A percentile compares a stretch with the other conserved stretches of the same genome.
phyloP scores from a whole-genome alignment of 805 yeast genomes.

The Ogataea methylovora region DNA sequence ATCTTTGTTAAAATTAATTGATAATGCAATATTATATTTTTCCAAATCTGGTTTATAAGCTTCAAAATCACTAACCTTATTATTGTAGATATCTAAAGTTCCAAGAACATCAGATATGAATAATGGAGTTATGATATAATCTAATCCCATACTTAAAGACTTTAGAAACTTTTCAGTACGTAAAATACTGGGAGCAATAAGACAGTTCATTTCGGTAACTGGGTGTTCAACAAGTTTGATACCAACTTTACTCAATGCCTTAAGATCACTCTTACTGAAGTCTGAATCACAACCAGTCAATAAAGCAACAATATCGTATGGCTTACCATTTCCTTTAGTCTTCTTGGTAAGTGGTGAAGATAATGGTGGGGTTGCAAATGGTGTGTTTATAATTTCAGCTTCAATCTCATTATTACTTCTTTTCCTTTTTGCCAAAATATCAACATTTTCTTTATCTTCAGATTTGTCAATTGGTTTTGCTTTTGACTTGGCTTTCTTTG shows the following conservation, averaged over 20 bases:
- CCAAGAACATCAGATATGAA: slow-evolving; percentile 43
- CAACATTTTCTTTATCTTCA: too few species aligned
- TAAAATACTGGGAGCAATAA: slow-evolving; percentile 74
- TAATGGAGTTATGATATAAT: slow-evolving; percentile 46
- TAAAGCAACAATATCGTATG: slow-evolving; percentile 39
- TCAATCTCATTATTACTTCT: too few species aligned
- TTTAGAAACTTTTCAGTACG: slow-evolving; percentile 83
- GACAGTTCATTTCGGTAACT: slow-evolving; percentile 35
- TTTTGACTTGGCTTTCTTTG: too few species aligned
- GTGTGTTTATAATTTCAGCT: too few species aligned
- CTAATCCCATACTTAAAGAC: slow-evolving; percentile 51
- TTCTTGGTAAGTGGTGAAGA: slow-evolving; percentile 4
- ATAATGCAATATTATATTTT: slow-evolving; percentile 19
- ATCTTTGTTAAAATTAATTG: slow-evolving; percentile 26
- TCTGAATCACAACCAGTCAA: slow-evolving; percentile 59
- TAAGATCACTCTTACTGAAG: slow-evolving; percentile 34
- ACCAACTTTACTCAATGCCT: slow-evolving; percentile 44
- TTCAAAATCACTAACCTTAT: slow-evolving; percentile 17
- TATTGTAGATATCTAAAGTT: slow-evolving; percentile 17
- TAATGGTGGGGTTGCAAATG: too few species aligned
- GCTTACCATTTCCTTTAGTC: slow-evolving; percentile 12
- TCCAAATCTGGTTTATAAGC: slow-evolving; percentile 16
- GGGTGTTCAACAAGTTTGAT: slow-evolving; percentile 37
- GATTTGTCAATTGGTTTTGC: too few species aligned
- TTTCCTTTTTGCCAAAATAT: too few species aligned